Base-by-base conservation (phyloP, 192 early-diverging fungal species). In the Coemansia interrupta region DNA sequence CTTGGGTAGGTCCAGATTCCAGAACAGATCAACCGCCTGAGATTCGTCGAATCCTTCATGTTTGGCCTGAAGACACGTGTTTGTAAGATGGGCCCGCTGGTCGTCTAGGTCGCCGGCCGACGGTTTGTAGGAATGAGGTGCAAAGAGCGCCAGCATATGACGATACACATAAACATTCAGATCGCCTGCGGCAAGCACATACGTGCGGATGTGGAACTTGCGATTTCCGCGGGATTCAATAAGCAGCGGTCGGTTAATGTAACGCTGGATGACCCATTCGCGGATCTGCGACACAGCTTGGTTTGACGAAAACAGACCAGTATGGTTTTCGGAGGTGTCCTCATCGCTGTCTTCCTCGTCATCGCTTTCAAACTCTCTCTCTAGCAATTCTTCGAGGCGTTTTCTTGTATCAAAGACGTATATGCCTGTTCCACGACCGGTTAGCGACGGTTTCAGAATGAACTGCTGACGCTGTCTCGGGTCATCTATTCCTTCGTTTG, bases 201-300 rank as follows among this genome's bases (percentile, higher is more conserved):
- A 87, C 10, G 80, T 80, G 10, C 86, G 82, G 29, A 87, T 80
- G 48, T 87, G 86, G 74, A 87, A 87, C 64, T 87, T 87, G 55
- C 86, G 81, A 30, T 64, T 47, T 10, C 68, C 61, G 12, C 68
- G 67, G 4, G 58, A 19, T 12, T 50, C 30, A 10, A 87, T 51
- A 22, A 87, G 54, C 18, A 86, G 56, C 2, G 86, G 86, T 7
- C 67, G 53, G 54, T 83, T 73, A 19, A 87, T 83, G 56, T 87
- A 87, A 5, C 83, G 74, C 57, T 87, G 86, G 17, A 87, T 80
- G 14, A 87, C 86, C 84, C 84, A 87, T 40, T 87, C 86, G 43
- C 86, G 78, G 18, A 87, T 83, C 56, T 87, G 86, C 20, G 80
- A 80, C 24, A 78, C 65, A 8, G 42, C 62, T 36, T 77, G 58